Percentiles rank a stretch among this genome's conserved stretches.
Evolutionary conservation across 768 basidiomycete genomes (phyloP).

Genomic region (Grammothele lineata): DNA sequence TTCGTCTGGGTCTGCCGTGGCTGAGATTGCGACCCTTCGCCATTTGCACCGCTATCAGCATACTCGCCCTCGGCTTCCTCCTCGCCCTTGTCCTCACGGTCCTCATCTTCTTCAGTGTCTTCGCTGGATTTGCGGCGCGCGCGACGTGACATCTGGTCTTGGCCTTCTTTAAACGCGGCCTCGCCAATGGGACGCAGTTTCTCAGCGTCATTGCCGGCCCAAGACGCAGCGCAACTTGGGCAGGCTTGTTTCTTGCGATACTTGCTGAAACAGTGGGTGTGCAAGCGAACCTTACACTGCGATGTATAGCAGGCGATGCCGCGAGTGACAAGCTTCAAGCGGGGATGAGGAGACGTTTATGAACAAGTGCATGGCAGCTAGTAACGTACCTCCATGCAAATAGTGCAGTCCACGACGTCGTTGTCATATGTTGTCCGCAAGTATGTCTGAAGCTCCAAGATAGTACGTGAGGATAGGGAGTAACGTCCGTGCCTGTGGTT

Average conservation of each 20-base stretch:
- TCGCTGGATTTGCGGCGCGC: conserved; percentile 22
- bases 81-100: conserved; percentile 46
- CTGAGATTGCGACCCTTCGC: conserved; percentile 26
- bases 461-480: conserved; percentile 68
- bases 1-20: conserved; percentile 25
- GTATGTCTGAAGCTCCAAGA: conserved; percentile 71
- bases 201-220: conserved; percentile 52
- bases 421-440: conserved; percentile 70
- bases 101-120: conserved; percentile 33
- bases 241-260: conserved; percentile 45
- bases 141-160: conserved; percentile 34
- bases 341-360: not conserved
- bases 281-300: conserved; percentile 63
- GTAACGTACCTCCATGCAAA: conserved; percentile 61
- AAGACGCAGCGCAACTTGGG: conserved; percentile 53
- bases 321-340: conserved; percentile 56
- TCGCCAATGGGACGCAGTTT: conserved; percentile 62
- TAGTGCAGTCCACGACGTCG: conserved; percentile 65
- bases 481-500: conserved; percentile 53
- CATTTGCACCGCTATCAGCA: conserved; percentile 30
- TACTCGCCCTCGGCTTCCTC: conserved; percentile 41
- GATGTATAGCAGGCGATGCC: conserved; percentile 58
- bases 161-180: conserved; percentile 57
- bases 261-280: conserved; percentile 57
- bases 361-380: not conserved